These are phyloP conservation scores for Plasmodium vivax DNA, from an alignment of 169 alveolate genomes.

Conservation along the genomic window DNA sequence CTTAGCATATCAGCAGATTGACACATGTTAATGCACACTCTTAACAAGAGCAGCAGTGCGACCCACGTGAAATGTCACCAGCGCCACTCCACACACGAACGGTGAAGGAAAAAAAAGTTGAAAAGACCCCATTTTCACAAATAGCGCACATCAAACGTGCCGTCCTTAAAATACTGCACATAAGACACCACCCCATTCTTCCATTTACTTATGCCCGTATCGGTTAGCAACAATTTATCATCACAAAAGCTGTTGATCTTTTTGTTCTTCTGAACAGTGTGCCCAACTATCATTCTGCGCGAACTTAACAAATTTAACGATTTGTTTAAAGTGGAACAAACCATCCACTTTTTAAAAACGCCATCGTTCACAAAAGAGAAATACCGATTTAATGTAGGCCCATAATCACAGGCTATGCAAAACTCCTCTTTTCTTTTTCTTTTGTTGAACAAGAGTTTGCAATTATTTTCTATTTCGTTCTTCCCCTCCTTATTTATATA, in stretches of 20 bases:
- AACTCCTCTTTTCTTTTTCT: background rate
- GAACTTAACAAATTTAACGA: constrained; percentile 28
- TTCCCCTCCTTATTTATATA: constrained; percentile 65
- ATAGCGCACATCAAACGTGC: constrained; percentile 16
- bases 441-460: constrained; percentile 15
- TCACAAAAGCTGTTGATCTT: constrained; percentile 36
- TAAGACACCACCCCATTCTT: constrained; percentile 40
- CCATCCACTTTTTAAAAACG: constrained; percentile 7
- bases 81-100: background rate
- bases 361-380: constrained; percentile 12
- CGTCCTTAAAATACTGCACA: constrained; percentile 51
- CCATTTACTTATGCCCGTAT: constrained; percentile 68
- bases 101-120: background rate
- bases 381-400: constrained; percentile 66
- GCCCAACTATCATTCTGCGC: constrained; percentile 58
- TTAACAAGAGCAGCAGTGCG: background rate
- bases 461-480: constrained; percentile 52
- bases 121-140: background rate
- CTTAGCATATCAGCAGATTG: background rate
- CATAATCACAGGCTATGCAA: constrained; percentile 44
- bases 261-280: constrained; percentile 42
- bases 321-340: constrained; percentile 42
- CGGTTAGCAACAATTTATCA: constrained; percentile 29
- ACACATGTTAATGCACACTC: background rate
- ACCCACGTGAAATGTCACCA: background rate